Base-by-base conservation (phyloP, 805 yeast species). In the Sugiyamaella marilandica region DNA sequence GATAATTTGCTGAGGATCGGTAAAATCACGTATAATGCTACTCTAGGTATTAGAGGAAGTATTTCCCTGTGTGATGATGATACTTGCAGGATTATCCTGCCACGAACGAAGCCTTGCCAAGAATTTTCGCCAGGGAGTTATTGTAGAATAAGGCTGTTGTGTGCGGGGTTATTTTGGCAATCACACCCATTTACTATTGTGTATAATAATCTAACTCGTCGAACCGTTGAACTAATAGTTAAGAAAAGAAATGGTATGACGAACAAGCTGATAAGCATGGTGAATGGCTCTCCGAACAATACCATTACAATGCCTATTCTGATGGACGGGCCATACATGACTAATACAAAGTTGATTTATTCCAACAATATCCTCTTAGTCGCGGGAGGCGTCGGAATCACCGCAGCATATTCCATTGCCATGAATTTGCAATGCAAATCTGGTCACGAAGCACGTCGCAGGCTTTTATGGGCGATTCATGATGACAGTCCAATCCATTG, bases 251-350 rank as follows among this genome's bases (percentile, higher is more conserved):
- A 52, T 5, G 65, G 65, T 10, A 29, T 47, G 21, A 62, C 65
- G n/a, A 47, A 47, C 29, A 33, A 52, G 24, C 13, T 49, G 14
- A 10, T 13, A 3, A 13, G 10, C 7, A 26, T 26, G 47, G 35
- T 43, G 18, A 19, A 8, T 4, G 4, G 5, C 24, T 18, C 8
- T n/a, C 24, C 43, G 5, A 13, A 2, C 7, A 19, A 39, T 5
- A 16, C 19, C 21, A 3, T 39, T 39, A 16, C 32, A 13, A 18
- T 50, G n/a, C 49, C 54, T 3, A 73, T 79, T 13, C 69, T 74
- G 26, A 63, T 81, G 10, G 87, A 83, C 61, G 88, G 88, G 0
- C 84, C 86, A 2, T 83, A 83, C 59, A 87, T 87, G 1, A 65
- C 66, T 19, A 60, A 63, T 13, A 60, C 71, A 1, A 75, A 76